Base-by-base conservation (phyloP, 352 stramenopile genomes). In the Blastocystis sp. region DNA sequence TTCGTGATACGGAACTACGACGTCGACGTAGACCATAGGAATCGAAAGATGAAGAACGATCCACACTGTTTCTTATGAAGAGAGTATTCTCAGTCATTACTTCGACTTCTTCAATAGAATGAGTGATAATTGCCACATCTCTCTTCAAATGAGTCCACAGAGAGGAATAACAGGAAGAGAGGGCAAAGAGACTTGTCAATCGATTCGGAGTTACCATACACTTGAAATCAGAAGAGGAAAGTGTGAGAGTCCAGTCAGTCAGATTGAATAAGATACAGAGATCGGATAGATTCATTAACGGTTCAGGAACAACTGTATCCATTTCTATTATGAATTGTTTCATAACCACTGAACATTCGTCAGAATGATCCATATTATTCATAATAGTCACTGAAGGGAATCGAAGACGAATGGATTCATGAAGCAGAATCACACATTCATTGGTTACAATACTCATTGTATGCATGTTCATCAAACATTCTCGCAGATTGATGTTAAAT, bases 41-140 rank as follows among this genome's bases (percentile, higher is more conserved):
- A 29, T 80, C 69, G 43, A 80, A 5, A 0, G 39, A 46, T n/a
- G 71, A 83, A 6, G 58, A 35, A 7, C 46, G 21, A 9, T 83
- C 71, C 19, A 83, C 2, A 16, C 42, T 65, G 51, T 29, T 65
- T 7, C 71, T 52, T 3, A 83, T 37, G 32, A 66, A 65, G 27
- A 83, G 37, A 6, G 71, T 65, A 0, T 9, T 19, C 0, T 83
- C 71, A 27, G 71, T 83, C 14, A 83, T 49, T 5, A 83, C 71
- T 37, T 83, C 71, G 11, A 54, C 29, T n/a, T 83, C 24, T 42
- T 83, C 71, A 6, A 83, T 24, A 0, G 71, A 83, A 21, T 83
- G 42, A 29, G 57, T 21, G 27, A 83, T 21, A 11, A 14, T 65
- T 12, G 21, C 12, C 1, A 83, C 11, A 43, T 83, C 71, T 1